phyloP scores from a whole-genome alignment of 2,329 filamentous ascomycete species.

The Coniochaeta sp. region DNA sequence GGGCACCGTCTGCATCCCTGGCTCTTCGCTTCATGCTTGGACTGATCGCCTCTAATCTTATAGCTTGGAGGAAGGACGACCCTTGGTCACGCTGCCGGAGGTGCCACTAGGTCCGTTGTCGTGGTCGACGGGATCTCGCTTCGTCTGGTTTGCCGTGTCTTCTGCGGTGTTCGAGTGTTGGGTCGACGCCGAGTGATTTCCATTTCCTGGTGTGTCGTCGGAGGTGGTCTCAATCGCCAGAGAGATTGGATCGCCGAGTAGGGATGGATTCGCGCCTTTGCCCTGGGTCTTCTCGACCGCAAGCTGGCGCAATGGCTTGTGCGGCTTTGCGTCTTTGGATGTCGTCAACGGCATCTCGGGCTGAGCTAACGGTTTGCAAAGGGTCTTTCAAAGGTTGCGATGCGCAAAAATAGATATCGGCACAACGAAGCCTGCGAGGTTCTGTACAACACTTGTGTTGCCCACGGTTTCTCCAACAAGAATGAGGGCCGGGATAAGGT shows the following conservation, averaged over 20 bases:
- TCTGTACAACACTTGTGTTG: too few species aligned
- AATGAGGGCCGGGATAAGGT: not conserved
- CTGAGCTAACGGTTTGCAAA: not conserved
- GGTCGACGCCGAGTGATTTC: not conserved
- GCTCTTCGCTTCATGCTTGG: too few species aligned
- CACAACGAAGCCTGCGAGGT: too few species aligned
- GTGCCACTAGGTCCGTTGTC: not conserved
- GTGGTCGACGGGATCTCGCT: not conserved
- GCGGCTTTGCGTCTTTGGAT: not conserved
- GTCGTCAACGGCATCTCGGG: not conserved
- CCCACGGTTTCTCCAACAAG: too few species aligned
- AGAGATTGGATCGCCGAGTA: conserved; percentile 16
- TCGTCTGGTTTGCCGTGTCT: too few species aligned
- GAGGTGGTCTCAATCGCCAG: conserved; percentile 15
- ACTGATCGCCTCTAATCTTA: not conserved
- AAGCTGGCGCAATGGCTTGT: conserved; percentile 15
- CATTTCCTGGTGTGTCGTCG: not conserved
- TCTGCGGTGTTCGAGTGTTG: too few species aligned
- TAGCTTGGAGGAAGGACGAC: not conserved
- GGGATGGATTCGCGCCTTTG: conserved; percentile 14
- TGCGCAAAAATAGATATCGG: too few species aligned
- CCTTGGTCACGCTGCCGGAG: not conserved
- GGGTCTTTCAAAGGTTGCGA: not conserved
- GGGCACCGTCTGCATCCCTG: too few species aligned
- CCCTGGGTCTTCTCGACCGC: conserved; percentile 15